Base-by-base conservation (phyloP, 2,329 filamentous ascomycete species). In the Aspergillus fischeri region DNA sequence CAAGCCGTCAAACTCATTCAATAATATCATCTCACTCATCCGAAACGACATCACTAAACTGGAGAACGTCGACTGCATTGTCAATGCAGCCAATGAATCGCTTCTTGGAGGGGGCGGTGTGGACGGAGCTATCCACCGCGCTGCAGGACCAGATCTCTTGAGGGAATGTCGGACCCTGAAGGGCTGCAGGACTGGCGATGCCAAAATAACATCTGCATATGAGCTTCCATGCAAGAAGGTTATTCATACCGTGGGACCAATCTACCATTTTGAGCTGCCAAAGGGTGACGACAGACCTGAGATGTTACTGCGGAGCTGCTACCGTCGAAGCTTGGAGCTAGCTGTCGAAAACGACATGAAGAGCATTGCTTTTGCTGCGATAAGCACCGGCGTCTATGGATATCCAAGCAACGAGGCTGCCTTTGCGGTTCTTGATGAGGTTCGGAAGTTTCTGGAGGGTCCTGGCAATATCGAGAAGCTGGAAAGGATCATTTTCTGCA, bases 21-120 rank as follows among this genome's bases (percentile, higher is more conserved):
- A 75, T 52, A 63, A 73, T 44, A 71, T 57, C n/a, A 81, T 97
- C 66, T 84, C 83, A 49, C 77, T 93, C 41, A 81, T 91, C 63
- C 83, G 84, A 56, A 84, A 85, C 64, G 91, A 96, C 73, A 95
- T 97, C 73, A 97, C 92, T 14, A 86, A 80, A 14, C 83, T 97
- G 3, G 72, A 81, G 32, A 57, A 51, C 6, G 82, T 92, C 49
- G 90, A 92, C 68, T 88, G 89, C 62, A 94, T 97, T 65, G 92
- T 97, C 72, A 97, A 97, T 72, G 93, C 94, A 1, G 93, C 94
- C 48, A 97, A 97, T 73, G 76, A 75, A 9, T 82, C 81, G 1
- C 84, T 97, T 0, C 81, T 89, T 0, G 92, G 92, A 54, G 94
- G 94, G 53, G 91, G 92, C n/a, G 94, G 94, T 38, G 92, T 97